Evolutionary conservation across 164 flowering plant species (phyloP).

Genomic region (Saururus chinensis): DNA sequence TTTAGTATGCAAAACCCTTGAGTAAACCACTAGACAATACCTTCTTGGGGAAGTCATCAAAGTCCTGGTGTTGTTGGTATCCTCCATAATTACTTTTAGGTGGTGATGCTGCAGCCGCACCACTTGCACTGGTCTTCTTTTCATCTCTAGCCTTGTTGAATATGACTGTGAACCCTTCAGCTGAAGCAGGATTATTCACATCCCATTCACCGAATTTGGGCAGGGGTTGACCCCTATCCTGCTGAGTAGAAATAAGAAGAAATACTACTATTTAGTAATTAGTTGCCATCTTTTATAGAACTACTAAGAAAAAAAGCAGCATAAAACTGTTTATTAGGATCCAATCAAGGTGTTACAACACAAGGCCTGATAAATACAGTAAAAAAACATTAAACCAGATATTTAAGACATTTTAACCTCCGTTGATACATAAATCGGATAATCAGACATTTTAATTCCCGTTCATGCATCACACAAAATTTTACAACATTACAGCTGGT

Average conservation of each 20-base stretch:
- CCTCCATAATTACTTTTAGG: slow-evolving; percentile 12
- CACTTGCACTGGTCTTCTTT: slow-evolving; percentile 38
- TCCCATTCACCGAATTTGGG: slow-evolving; percentile 88
- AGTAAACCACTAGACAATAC: slow-evolving; percentile 6
- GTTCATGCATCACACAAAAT: too few species aligned
- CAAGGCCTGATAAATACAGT: too few species aligned
- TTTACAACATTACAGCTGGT: too few species aligned
- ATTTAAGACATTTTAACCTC: too few species aligned
- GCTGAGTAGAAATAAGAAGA: slow-evolving; percentile 11
- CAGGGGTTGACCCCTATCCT: slow-evolving; percentile 43
- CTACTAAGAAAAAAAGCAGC: too few species aligned
- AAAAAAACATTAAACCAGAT: too few species aligned
- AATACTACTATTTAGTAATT: neutral
- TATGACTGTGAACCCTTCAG: slow-evolving; percentile 66
- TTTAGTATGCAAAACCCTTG: neutral
- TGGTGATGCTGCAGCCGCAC: slow-evolving; percentile 17
- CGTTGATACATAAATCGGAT: too few species aligned
- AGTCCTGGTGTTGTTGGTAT: slow-evolving; percentile 9
- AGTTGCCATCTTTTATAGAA: too few species aligned
- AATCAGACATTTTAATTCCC: too few species aligned
- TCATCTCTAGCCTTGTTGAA: slow-evolving; percentile 74
- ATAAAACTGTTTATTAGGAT: too few species aligned
- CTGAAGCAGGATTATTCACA: slow-evolving; percentile 66
- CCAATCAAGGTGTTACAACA: too few species aligned
- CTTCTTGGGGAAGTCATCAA: slow-evolving; percentile 12